phyloP scores from a whole-genome alignment of 2,329 filamentous ascomycete species.

The Ophiosphaerella narmari region DNA sequence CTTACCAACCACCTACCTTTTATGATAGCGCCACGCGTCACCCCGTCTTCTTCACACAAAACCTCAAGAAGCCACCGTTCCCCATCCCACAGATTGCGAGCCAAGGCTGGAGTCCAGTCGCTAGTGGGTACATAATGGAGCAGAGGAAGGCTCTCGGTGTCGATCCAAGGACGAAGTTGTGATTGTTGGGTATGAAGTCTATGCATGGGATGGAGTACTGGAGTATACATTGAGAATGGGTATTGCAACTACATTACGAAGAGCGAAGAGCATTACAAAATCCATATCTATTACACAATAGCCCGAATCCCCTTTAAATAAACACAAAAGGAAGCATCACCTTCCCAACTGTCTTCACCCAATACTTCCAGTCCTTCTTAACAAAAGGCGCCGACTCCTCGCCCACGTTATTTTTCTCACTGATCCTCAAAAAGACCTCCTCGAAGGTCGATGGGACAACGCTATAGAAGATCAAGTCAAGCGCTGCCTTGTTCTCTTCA shows the following conservation, averaged over 20 bases:
- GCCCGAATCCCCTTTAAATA: neutral
- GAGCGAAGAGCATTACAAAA: neutral
- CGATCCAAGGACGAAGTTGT: slow-evolving; percentile 35
- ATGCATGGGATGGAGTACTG: slow-evolving; percentile 2
- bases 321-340: neutral
- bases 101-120: slow-evolving; percentile 49
- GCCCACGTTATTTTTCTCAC: slow-evolving; percentile 53
- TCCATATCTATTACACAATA: neutral
- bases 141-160: slow-evolving; percentile 19
- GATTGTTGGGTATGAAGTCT: slow-evolving; percentile 2
- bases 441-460: slow-evolving; percentile 83
- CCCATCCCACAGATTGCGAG: slow-evolving; percentile 43
- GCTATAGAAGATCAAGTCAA: slow-evolving; percentile 81
- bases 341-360: slow-evolving; percentile 6
- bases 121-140: slow-evolving; percentile 50
- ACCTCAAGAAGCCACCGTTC: slow-evolving; percentile 61
- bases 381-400: slow-evolving; percentile 18
- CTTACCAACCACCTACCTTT: slow-evolving; percentile 20
- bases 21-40: slow-evolving; percentile 67
- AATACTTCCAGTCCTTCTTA: slow-evolving; percentile 22
- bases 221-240: neutral
- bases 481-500: slow-evolving; percentile 67
- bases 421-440: slow-evolving; percentile 84
- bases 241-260: neutral
- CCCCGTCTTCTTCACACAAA: slow-evolving; percentile 76